A percentile compares a stretch with the other conserved stretches of the same genome.
Evolutionary conservation across 495 filamentous ascomycete species (phyloP).

Genomic region (Saxophila tyrrhenica): DNA sequence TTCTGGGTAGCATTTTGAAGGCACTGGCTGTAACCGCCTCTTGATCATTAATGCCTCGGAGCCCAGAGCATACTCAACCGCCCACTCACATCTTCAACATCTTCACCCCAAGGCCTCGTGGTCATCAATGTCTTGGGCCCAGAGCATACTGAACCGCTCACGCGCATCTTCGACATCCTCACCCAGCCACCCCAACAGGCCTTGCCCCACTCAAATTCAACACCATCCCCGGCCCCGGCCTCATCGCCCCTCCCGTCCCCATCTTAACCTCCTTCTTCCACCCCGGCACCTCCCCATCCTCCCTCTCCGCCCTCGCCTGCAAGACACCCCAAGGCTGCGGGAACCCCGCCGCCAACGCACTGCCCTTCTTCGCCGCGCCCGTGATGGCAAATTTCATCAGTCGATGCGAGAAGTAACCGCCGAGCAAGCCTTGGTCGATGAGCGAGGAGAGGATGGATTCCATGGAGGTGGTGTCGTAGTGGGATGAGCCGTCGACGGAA

Average conservation of each 20-base stretch:
- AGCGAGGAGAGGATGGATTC: slow-evolving; percentile 68
- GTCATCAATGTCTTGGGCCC: no score
- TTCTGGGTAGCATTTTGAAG: no score
- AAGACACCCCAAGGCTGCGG: slow-evolving; percentile 50
- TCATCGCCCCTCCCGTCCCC: slow-evolving; percentile 1
- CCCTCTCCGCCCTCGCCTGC: slow-evolving; percentile 26
- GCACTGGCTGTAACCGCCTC: no score
- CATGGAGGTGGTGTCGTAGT: slow-evolving; percentile 37
- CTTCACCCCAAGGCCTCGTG: no score
- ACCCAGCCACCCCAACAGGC: slow-evolving; percentile 34
- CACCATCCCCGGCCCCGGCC: slow-evolving; percentile 34
- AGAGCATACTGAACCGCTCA: no score
- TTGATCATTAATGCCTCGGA: no score
- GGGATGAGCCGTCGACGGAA: slow-evolving; percentile 42
- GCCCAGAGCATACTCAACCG: no score
- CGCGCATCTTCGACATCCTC: background rate
- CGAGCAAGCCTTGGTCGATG: slow-evolving; percentile 70
- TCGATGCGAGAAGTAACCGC: slow-evolving; percentile 72
- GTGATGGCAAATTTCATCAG: slow-evolving; percentile 69
- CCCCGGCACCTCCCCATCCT: slow-evolving; percentile 27
- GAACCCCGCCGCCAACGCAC: slow-evolving; percentile 49
- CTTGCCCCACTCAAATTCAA: slow-evolving; percentile 43
- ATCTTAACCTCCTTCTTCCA: slow-evolving; percentile 18
- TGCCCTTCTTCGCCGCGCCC: slow-evolving; percentile 48
- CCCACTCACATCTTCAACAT: no score